phyloP scores from a whole-genome alignment of 192 early-diverging fungal species.

The Coemansia sp. region DNA sequence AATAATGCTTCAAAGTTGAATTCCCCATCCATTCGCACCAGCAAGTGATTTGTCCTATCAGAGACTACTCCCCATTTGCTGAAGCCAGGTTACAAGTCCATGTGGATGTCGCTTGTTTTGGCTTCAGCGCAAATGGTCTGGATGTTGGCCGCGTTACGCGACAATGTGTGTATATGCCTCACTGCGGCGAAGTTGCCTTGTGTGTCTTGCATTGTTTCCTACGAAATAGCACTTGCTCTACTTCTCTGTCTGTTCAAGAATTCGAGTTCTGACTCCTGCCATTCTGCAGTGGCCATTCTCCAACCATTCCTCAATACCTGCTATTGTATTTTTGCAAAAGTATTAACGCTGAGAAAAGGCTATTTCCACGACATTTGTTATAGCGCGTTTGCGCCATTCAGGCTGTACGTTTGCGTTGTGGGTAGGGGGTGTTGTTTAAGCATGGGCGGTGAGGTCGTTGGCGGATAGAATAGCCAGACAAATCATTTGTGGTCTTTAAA shows the following conservation, averaged over 20 bases:
- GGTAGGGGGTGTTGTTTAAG: no score
- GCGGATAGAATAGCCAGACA: no score
- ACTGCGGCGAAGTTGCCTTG: neutral
- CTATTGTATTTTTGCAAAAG: no score
- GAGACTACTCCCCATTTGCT: neutral
- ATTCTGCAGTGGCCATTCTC: neutral
- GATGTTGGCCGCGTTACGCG: neutral
- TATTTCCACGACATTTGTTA: no score
- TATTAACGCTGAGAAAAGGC: no score
- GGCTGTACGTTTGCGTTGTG: no score
- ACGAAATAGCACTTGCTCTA: neutral
- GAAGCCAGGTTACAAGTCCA: neutral
- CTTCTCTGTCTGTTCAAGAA: neutral
- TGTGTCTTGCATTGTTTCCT: neutral
- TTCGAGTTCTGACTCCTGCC: neutral
- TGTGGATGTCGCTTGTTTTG: neutral
- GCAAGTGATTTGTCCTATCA: neutral
- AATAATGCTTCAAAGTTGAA: neutral
- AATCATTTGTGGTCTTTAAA: no score
- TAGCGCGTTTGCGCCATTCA: no score
- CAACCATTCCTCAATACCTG: neutral
- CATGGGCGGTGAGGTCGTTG: no score
- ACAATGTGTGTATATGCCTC: neutral
- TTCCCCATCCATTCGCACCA: neutral
- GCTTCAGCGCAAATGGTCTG: neutral